Evolutionary conservation across 768 basidiomycete genomes (phyloP), one percentile per base, ranked within the genome.

Genomic region (Lentinula sp.): DNA sequence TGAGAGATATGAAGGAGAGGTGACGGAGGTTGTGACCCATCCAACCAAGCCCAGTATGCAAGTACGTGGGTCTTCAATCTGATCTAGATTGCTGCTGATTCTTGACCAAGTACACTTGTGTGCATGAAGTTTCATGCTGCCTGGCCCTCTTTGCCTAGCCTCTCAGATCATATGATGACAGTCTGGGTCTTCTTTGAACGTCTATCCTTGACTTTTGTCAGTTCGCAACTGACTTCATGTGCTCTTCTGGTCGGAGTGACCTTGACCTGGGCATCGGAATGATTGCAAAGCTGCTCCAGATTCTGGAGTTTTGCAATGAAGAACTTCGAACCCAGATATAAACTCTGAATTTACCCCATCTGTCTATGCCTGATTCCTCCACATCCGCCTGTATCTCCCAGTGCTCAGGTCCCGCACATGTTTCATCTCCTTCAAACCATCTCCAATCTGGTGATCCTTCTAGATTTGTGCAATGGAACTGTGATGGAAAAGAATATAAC

Each of bases 41-140:
- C 33, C 6, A 36, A 16, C 9, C 56, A 41, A 42, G 56, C 56
- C 1, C 18, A 42, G 28, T 36, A 16, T 36, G 36, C 20, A 53
- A 23, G 52, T 53, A 6, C 10, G 52, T 53, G n/a, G n/a, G 13
- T 39, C 37, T 12, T 35, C 8, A 10, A 8, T 53, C 10, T n/a
- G 7, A n/a, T n/a, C n/a, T n/a, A n/a, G n/a, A n/a, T n/a, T n/a
- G n/a, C n/a, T 53, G 18, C 20, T 53, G 23, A 35, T 9, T 37
- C 23, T 33, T 23, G 18, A 13, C 20, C 9, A 9, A 57, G 56
- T 46, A 46, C 42, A 5, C 10, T 10, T 16, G 2, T 33, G 18
- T 51, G 2, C 60, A 52, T 39, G 42, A 2, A 2, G 51, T 18
- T n/a, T 61, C 54, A 13, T 61, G 60, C 52, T 61, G 60, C 52